Base-by-base conservation (phyloP, 768 basidiomycete species). In the Favolaschia claudopus region DNA sequence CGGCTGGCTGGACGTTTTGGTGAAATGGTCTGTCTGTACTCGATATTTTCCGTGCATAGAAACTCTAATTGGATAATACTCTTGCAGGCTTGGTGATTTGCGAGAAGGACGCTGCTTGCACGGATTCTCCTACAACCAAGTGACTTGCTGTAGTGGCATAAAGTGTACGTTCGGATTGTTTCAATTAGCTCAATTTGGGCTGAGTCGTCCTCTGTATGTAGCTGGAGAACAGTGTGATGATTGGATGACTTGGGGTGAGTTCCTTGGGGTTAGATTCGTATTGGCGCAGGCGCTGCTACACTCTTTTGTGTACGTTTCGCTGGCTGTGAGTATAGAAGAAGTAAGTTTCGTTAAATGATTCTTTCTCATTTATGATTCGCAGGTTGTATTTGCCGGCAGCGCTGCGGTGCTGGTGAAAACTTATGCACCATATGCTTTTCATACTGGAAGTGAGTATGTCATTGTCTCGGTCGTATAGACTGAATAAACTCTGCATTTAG, bases 371-470 rank as follows among this genome's bases (percentile, higher is more conserved):
- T 17, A 14, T 34, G 39, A 37, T 27, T 27, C 31, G 15, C 58
- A 91, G 89, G 78, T 88, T 43, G 71, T 71, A 22, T 89, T 90
- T 62, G 85, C 87, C 8, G 82, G 82, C 37, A 85, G 83, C 68
- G 86, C 89, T 10, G 87, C 89, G 1, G 53, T 86, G 8, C 73
- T 91, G 3, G 89, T 91, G 4, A 73, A 83, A 52, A 78, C 76
- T 34, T 91, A 90, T 62, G 89, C 89, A 5, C 89, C 89, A 54
- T 89, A 88, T 62, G 89, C 89, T 14, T 91, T 90, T 65, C 89
- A 91, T 66, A 91, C 89, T 25, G 89, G 89, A 80, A 91, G 89
- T 91, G 64, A 74, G 89, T 78, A 15, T 33, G 32, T 50, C 9
- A 19, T 9, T 7, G 17, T 51, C 31, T 47, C 50, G 17, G 20